A percentile compares a stretch with the other conserved stretches of the same genome.
phyloP scores from a whole-genome alignment of 495 filamentous ascomycete genomes.

The Xylaria bambusicola region DNA sequence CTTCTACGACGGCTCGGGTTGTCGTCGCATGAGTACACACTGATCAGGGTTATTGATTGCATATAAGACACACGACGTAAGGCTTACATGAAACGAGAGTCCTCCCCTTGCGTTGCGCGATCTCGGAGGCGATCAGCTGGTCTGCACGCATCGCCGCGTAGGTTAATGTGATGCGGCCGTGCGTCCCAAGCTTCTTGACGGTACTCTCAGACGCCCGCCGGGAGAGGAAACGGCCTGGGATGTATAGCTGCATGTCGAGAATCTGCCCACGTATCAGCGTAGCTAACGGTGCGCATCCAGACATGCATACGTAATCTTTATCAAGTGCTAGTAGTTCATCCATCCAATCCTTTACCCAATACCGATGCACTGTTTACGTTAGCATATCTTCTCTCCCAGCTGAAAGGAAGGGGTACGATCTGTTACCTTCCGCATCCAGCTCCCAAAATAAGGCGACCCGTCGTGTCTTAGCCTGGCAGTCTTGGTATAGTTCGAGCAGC shows the following conservation, averaged over 20 bases:
- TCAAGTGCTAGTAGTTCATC: slow-evolving; percentile 8
- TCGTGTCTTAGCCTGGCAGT: not conserved
- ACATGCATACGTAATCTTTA: slow-evolving; percentile 9
- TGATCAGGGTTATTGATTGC: not conserved
- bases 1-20: slow-evolving; percentile 8
- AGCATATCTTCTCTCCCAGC: not conserved
- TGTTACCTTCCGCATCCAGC: slow-evolving; percentile 2
- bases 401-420: not conserved
- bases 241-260: slow-evolving; percentile 7
- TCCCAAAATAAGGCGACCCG: slow-evolving; percentile 3
- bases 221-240: slow-evolving; percentile 4
- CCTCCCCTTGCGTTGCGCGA: slow-evolving; percentile 1
- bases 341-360: slow-evolving; percentile 6
- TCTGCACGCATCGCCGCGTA: slow-evolving; percentile 7
- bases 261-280: slow-evolving; percentile 3
- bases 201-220: not conserved
- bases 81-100: slow-evolving; percentile 13
- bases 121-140: slow-evolving; percentile 8
- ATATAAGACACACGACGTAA: not conserved
- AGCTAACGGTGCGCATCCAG: not conserved
- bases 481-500: slow-evolving; percentile 1
- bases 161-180: slow-evolving; percentile 9
- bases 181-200: slow-evolving; percentile 1
- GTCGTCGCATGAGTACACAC: not conserved
- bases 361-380: not conserved